A percentile compares a stretch with the other conserved stretches of the same genome.
These are phyloP conservation scores for Zarea fungicola DNA, from an alignment of 2,329 filamentous ascomycete genomes.

Conservation along the genomic window DNA sequence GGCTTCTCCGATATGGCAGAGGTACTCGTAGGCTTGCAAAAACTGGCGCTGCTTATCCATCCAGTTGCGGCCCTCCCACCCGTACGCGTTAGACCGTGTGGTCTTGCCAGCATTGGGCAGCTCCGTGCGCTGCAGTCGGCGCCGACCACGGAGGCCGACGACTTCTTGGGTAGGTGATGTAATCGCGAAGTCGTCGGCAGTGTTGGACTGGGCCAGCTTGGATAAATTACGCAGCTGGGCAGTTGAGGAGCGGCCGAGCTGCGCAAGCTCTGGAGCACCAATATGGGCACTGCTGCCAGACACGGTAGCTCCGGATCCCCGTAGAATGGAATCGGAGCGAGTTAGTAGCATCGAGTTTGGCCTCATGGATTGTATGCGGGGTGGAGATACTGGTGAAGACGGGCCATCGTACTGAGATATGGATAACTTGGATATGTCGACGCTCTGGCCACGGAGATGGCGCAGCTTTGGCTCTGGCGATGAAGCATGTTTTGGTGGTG, in stretches of 20 bases:
- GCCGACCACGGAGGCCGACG: slow-evolving; percentile 76
- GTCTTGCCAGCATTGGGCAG: slow-evolving; percentile 44
- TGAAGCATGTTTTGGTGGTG: slow-evolving; percentile 31
- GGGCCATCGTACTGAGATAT: slow-evolving; percentile 40
- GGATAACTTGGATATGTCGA: slow-evolving; percentile 55
- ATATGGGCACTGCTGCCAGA: slow-evolving; percentile 40
- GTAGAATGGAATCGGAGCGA: slow-evolving; percentile 49
- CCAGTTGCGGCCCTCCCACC: slow-evolving; percentile 85
- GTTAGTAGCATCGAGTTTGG: slow-evolving; percentile 59
- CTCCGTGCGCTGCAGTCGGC: slow-evolving; percentile 70
- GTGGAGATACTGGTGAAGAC: slow-evolving; percentile 37
- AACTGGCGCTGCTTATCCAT: slow-evolving; percentile 99
- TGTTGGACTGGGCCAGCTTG: slow-evolving; percentile 69
- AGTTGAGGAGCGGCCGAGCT: slow-evolving; percentile 82
- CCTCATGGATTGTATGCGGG: slow-evolving; percentile 39
- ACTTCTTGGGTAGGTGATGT: slow-evolving; percentile 78
- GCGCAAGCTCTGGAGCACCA: slow-evolving; percentile 68
- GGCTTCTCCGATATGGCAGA: slow-evolving; percentile 97
- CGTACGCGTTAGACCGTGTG: slow-evolving; percentile 49
- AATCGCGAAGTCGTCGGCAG: slow-evolving; percentile 75
- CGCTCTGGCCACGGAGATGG: slow-evolving; percentile 52
- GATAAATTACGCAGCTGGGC: slow-evolving; percentile 84
- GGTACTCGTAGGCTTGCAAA: slow-evolving; percentile 93
- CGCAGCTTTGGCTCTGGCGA: slow-evolving; percentile 29
- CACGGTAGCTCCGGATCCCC: slow-evolving; percentile 27